A percentile compares a stretch with the other conserved stretches of the same genome.
These are phyloP conservation scores for Hypoxylon sp. DNA, from an alignment of 2,329 filamentous ascomycete genomes.

Conservation along the genomic window DNA sequence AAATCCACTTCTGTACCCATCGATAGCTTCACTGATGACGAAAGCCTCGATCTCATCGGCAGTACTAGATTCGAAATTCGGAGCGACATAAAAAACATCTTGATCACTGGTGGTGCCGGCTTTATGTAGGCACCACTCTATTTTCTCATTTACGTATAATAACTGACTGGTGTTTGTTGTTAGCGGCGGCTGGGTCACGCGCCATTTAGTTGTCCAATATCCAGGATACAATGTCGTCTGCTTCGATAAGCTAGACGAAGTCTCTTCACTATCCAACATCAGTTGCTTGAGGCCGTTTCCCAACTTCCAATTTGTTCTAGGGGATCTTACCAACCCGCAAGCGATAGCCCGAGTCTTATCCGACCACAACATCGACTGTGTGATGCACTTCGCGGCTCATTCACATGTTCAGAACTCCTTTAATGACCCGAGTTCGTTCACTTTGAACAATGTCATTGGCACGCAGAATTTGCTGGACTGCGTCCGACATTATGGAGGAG, in stretches of 20 bases:
- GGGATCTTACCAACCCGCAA: not conserved
- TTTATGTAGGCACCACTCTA: not conserved
- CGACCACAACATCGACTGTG: conserved; percentile 1
- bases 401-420: conserved; percentile 3
- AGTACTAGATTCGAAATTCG: not conserved
- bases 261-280: not conserved
- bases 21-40: not conserved
- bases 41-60: not conserved
- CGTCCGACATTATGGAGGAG: not conserved
- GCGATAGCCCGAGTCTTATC: not conserved
- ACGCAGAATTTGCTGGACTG: not conserved
- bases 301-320: not conserved
- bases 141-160: not conserved
- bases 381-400: conserved; percentile 1
- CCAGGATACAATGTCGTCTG: not conserved
- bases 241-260: conserved; percentile 1
- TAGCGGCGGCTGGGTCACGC: conserved; percentile 4
- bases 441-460: not conserved
- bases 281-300: not conserved
- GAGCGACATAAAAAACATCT: not conserved
- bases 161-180: not conserved
- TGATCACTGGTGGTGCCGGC: not conserved
- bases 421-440: conserved; percentile 1
- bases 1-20: not conserved
- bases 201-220: not conserved